Conservation (phyloP, 2,329 filamentous ascomycete genomes). For the Fusarium paranaense region DNA sequence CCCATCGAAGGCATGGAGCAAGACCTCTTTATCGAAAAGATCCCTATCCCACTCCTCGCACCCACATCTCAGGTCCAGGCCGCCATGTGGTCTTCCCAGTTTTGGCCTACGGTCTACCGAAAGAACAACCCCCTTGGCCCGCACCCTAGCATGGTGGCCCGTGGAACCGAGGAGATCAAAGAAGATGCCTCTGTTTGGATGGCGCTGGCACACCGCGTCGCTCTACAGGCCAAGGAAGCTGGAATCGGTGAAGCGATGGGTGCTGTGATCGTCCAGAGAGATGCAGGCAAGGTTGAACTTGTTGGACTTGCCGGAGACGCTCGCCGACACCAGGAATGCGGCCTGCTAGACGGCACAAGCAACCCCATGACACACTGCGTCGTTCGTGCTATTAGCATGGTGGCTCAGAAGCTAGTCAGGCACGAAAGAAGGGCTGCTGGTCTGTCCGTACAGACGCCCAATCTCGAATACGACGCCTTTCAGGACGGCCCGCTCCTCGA, state of each 20-base stretch:
- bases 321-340: constrained; percentile 71
- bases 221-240: constrained; percentile 65
- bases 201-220: constrained; percentile 73
- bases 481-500: constrained; percentile 76
- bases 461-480: constrained; percentile 71
- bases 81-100: constrained; percentile 77
- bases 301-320: constrained; percentile 83
- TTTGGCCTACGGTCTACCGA: constrained; percentile 88
- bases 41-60: constrained; percentile 77
- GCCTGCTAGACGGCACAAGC: constrained; percentile 60
- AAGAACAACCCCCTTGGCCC: constrained; percentile 90
- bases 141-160: constrained; percentile 79
- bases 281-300: constrained; percentile 63
- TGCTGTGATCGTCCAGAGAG: constrained; percentile 79
- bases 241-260: constrained; percentile 78
- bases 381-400: constrained; percentile 84
- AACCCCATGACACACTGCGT: constrained; percentile 85
- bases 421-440: constrained; percentile 61
- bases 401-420: constrained; percentile 74
- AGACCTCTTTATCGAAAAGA: constrained; percentile 68
- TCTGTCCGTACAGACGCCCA: constrained; percentile 49
- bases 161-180: constrained; percentile 76
- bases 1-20: constrained; percentile 63
- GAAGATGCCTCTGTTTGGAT: constrained; percentile 74
- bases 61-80: constrained; percentile 83